Evolutionary conservation across 192 early-diverging fungal genomes (phyloP), one percentile per base, ranked within the genome.

Genomic region (Coemansia sp.): DNA sequence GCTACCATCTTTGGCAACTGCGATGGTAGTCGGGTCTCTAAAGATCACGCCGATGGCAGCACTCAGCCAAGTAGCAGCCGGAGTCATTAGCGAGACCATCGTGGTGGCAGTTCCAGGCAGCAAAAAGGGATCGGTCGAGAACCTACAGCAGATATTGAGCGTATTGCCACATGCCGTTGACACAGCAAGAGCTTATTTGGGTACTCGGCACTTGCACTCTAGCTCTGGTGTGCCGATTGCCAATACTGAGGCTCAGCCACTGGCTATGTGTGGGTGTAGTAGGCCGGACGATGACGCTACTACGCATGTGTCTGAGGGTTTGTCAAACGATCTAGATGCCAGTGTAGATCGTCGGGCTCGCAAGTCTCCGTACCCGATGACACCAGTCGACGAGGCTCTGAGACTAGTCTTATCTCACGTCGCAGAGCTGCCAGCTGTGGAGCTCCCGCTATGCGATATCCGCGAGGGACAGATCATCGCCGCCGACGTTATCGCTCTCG

Each of bases 41-140:
- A 63, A 65, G 12, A 93, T 91, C 56, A 99, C 97, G 2, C 93
- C 93, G 7, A 87, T 95, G 80, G 97, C 97, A 0, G 93, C 95
- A 4, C 84, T 99, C 44, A 91, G 91, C 31, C 89, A 95, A 19
- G 92, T 93, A 10, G 70, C 89, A 0, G 86, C 86, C 22, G 92
- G 91, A 0, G 81, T 93, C 4, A 69, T 89, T 27, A 71, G 78
- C 1, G 65, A 84, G 3, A 80, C 91, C 0, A 53, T 97, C 0
- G 85, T 97, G 11, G 31, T 99, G 17, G 94, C 95, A 0, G 85
- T 97, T 11, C 97, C 97, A 5, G 97, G 97, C 29, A 96, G 93
- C 68, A 85, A 81, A 5, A 97, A 95, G 78, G 97, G 91, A 0
- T 82, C 90, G 31, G 82, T 82, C 31, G 97, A 99, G 78, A 97